phyloP scores from a whole-genome alignment of 2,329 filamentous ascomycete species.

The Rosellinia necatrix region DNA sequence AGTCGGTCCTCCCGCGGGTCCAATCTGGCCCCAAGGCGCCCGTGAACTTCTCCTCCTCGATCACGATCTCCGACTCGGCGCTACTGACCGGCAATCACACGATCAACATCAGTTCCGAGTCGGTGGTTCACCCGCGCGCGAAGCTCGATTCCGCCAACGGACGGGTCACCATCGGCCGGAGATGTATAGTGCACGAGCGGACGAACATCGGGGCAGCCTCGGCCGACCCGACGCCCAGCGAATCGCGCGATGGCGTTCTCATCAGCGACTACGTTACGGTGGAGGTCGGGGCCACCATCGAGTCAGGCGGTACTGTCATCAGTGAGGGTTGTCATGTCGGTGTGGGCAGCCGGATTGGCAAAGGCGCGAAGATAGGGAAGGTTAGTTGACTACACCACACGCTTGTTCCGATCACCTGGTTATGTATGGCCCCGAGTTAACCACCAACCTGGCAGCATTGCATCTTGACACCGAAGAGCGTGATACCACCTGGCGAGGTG shows the following conservation, averaged over 20 bases:
- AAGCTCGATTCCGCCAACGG: conserved; percentile 79
- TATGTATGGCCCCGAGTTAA: neutral
- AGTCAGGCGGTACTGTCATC: conserved; percentile 65
- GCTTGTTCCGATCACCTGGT: neutral
- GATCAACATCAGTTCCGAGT: conserved; percentile 77
- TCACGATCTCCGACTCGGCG: conserved; percentile 67
- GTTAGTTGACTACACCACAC: conserved; percentile 43
- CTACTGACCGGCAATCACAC: conserved; percentile 72
- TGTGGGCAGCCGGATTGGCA: conserved; percentile 63
- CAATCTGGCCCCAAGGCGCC: conserved; percentile 64
- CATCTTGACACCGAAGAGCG: conserved; percentile 69
- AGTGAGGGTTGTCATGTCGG: conserved; percentile 65
- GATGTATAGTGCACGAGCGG: conserved; percentile 80
- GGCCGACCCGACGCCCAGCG: conserved; percentile 37
- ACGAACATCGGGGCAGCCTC: conserved; percentile 56
- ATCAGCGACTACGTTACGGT: conserved; percentile 66
- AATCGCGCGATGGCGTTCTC: conserved; percentile 54
- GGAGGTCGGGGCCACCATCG: conserved; percentile 63
- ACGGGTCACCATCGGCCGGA: conserved; percentile 78
- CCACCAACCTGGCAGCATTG: conserved; percentile 58
- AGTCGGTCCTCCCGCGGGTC: conserved; percentile 59
- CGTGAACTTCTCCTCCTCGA: conserved; percentile 62
- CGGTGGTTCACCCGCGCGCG: conserved; percentile 83
- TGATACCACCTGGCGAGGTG: conserved; percentile 59
- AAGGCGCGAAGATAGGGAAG: conserved; percentile 66